Percentiles rank a stretch among this genome's conserved stretches.
Evolutionary conservation across 164 flowering plant species (phyloP).

Genomic region (Kingdonia uniflora): DNA sequence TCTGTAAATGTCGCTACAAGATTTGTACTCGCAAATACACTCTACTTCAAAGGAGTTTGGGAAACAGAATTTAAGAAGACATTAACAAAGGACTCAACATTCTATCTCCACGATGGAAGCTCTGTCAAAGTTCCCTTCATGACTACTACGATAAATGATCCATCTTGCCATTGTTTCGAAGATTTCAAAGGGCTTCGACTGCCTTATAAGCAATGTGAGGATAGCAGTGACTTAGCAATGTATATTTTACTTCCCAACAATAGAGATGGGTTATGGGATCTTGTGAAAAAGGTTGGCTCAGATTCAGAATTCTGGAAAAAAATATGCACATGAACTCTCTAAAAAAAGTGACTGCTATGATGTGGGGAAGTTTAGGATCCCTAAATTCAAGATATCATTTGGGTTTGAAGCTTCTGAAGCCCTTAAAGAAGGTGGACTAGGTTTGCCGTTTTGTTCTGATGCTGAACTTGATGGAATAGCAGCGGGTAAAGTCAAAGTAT

Average conservation of each 20-base stretch:
- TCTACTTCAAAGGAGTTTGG: conserved; percentile 7
- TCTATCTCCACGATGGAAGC: conserved; percentile 19
- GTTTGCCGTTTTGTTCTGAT: not conserved
- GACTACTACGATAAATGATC: not conserved
- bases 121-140: conserved; percentile 8
- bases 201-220: conserved; percentile 7
- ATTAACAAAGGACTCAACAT: conserved; percentile 9
- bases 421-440: conserved; percentile 9
- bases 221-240: conserved; percentile 11
- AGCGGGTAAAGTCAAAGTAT: not conserved
- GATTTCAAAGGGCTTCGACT: conserved; percentile 8
- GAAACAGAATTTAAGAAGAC: not conserved
- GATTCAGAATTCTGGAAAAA: conserved; percentile 8
- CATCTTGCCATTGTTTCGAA: not conserved
- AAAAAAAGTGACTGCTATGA: too few relatives aligned
- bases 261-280: conserved; percentile 13
- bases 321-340: not conserved
- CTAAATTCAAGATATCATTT: conserved; percentile 17
- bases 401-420: conserved; percentile 13
- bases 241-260: conserved; percentile 19
- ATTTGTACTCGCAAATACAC: conserved; percentile 5
- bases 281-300: conserved; percentile 7
- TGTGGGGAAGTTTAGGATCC: conserved; percentile 11
- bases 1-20: not conserved
- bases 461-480: conserved; percentile 1